These are phyloP conservation scores for Phyllostachys edulis DNA, from an alignment of 176 grass and related monocot species.

Conservation along the genomic window DNA sequence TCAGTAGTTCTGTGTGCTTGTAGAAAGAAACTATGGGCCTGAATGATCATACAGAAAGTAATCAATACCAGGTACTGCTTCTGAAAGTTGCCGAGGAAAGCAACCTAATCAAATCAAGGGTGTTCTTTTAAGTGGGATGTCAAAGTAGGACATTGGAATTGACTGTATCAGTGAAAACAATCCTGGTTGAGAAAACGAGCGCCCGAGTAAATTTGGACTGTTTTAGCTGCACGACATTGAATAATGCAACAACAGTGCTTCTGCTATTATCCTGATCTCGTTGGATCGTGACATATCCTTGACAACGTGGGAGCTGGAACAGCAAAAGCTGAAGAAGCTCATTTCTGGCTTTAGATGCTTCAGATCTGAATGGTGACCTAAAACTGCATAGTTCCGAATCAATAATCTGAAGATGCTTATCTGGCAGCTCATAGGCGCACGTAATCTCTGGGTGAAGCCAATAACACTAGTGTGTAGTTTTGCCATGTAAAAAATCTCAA, in stretches of 20 bases:
- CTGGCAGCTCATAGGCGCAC: background rate
- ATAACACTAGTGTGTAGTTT: background rate
- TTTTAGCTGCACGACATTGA: background rate
- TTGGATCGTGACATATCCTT: conserved; percentile 10
- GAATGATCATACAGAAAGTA: background rate
- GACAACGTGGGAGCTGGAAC: background rate
- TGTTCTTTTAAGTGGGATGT: too few species aligned
- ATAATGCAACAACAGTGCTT: background rate
- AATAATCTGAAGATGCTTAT: background rate
- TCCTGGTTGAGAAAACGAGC: background rate
- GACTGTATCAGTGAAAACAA: background rate
- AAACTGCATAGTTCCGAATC: background rate
- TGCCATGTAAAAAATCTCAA: background rate
- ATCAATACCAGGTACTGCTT: background rate
- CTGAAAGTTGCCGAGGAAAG: background rate
- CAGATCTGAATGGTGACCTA: conserved; percentile 18
- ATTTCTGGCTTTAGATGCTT: background rate
- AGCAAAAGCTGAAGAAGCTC: background rate
- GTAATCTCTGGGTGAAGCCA: background rate
- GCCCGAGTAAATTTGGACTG: background rate
- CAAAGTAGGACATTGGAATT: background rate
- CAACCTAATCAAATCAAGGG: background rate
- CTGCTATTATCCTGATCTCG: background rate
- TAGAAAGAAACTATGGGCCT: background rate
- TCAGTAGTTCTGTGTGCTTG: background rate